These are phyloP conservation scores for Boletus calvinii DNA, from an alignment of 1,284 basidiomycete genomes.

Conservation along the genomic window DNA sequence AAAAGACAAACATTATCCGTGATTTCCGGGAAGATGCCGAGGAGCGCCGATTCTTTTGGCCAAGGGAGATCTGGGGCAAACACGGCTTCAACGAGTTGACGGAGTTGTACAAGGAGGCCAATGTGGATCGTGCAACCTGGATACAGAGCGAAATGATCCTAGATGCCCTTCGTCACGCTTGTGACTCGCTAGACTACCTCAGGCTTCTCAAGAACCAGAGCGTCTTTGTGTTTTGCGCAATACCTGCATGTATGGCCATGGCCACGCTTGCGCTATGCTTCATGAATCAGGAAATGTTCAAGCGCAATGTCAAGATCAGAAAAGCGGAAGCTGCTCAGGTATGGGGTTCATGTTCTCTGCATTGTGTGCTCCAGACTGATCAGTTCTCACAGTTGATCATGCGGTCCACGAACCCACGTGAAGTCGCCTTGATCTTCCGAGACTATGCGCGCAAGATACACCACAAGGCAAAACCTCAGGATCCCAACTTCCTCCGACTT, in stretches of 20 bases:
- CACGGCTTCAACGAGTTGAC: constrained; percentile 72
- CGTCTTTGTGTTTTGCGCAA: constrained; percentile 96
- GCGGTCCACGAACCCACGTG: constrained; percentile 86
- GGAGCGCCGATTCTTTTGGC: constrained; percentile 92
- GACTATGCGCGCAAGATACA: constrained; percentile 85
- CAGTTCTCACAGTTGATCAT: constrained; percentile 72
- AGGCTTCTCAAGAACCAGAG: constrained; percentile 86
- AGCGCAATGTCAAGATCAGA: constrained; percentile 92
- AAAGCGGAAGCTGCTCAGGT: constrained; percentile 88
- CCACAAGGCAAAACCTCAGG: constrained; percentile 71
- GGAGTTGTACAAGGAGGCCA: constrained; percentile 56
- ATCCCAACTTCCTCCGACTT: constrained; percentile 85
- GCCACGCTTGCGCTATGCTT: constrained; percentile 92
- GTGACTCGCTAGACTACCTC: constrained; percentile 90
- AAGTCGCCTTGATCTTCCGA: constrained; percentile 89
- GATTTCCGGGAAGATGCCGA: constrained; percentile 94
- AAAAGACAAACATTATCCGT: constrained; percentile 98
- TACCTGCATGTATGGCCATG: constrained; percentile 95
- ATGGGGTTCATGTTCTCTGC: constrained; percentile 25
- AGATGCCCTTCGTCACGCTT: constrained; percentile 85
- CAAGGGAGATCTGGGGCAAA: constrained; percentile 85
- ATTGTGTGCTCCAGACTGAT: neutral
- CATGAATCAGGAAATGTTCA: constrained; percentile 91
- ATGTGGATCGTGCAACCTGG: constrained; percentile 68
- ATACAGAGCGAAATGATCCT: constrained; percentile 87